Conservation (phyloP, 2,329 filamentous ascomycete genomes). For the Fusarium armeniacum region DNA sequence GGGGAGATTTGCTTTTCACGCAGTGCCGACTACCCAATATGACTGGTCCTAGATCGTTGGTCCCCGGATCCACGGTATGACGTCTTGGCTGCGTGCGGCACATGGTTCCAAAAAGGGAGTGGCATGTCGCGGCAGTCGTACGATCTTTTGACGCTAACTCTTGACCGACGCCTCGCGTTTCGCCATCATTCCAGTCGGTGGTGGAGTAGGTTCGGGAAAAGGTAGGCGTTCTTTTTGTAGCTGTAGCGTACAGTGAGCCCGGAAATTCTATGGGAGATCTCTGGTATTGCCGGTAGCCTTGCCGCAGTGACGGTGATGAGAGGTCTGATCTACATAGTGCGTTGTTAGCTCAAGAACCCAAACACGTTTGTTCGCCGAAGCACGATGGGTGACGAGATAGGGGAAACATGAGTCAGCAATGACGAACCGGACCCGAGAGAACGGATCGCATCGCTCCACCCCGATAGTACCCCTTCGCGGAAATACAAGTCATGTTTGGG, state of each 20-base stretch:
- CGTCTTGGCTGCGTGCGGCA: conserved; percentile 50
- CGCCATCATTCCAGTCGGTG: conserved; percentile 41
- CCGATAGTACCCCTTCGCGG: conserved; percentile 23
- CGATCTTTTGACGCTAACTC: conserved; percentile 48
- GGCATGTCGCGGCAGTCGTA: conserved; percentile 50
- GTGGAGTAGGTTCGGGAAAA: conserved; percentile 35
- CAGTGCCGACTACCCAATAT: conserved; percentile 45
- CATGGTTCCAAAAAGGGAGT: conserved; percentile 46
- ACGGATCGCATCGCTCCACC: conserved; percentile 34
- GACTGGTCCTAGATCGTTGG: conserved; percentile 40
- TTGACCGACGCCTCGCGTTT: conserved; percentile 43
- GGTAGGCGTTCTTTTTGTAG: conserved; percentile 22
- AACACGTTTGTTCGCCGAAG: conserved; percentile 24
- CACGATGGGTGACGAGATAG: conserved; percentile 16
- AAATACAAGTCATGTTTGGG: conserved; percentile 25
- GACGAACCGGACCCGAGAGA: conserved; percentile 28
- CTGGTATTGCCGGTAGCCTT: conserved; percentile 31
- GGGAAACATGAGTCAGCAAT: conserved; percentile 32
- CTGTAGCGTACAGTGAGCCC: conserved; percentile 15
- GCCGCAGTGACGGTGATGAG: conserved; percentile 4
- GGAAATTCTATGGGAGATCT: conserved; percentile 17
- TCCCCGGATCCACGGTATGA: conserved; percentile 49
- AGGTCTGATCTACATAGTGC: conserved; percentile 1
- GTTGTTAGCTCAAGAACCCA: conserved; percentile 1
- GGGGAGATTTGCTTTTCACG: conserved; percentile 49